These are phyloP conservation scores for Oryza glumipatula DNA, from an alignment of 176 grass and related monocot genomes.

Conservation along the genomic window DNA sequence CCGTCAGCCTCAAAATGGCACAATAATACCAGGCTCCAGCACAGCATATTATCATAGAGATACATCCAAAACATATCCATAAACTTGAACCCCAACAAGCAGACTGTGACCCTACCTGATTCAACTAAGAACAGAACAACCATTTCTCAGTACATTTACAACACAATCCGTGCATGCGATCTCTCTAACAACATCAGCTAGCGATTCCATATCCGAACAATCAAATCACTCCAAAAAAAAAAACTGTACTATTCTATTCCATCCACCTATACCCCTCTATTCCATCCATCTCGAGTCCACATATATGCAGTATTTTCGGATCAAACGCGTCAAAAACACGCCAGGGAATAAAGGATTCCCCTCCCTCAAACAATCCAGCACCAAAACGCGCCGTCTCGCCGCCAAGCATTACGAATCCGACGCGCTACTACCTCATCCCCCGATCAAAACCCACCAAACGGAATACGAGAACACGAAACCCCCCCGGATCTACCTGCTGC, in stretches of 20 bases:
- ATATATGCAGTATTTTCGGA: background rate
- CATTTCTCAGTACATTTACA: background rate
- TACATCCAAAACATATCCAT: background rate
- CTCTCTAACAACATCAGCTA: background rate
- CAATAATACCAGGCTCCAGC: background rate
- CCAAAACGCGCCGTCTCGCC: background rate
- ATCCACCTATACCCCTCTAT: background rate
- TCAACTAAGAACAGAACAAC: background rate
- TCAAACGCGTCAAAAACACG: background rate
- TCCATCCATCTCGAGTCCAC: background rate
- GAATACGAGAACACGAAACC: background rate
- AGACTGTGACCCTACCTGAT: background rate
- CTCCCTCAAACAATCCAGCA: background rate
- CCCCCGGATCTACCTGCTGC: slow-evolving; percentile 49
- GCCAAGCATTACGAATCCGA: background rate
- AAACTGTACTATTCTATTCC: background rate
- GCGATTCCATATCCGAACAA: background rate
- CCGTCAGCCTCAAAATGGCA: background rate
- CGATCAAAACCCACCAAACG: background rate
- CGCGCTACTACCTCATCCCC: background rate
- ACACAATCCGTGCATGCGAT: background rate
- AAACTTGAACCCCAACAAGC: background rate
- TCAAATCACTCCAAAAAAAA: background rate
- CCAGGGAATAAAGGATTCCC: background rate
- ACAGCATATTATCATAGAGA: background rate